Conservation (phyloP, 1,284 basidiomycete genomes). For the Vanrija sp. region DNA sequence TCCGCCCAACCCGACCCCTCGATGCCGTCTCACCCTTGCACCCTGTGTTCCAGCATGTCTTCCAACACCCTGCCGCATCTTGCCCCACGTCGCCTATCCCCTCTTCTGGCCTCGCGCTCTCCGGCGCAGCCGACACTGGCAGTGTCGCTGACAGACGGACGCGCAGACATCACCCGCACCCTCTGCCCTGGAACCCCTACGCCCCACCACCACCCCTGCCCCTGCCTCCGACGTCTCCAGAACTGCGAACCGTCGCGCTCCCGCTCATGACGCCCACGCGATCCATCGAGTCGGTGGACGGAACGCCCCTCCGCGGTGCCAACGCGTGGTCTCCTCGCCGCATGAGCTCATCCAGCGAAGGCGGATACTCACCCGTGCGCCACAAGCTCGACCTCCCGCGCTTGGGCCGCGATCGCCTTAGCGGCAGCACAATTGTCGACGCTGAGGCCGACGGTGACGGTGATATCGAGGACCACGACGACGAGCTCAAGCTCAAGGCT, state of each 20-base stretch:
- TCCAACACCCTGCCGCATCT: slow-evolving; percentile 15
- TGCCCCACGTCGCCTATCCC: slow-evolving; percentile 13
- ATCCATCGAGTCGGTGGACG: neutral
- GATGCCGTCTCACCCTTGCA: slow-evolving; percentile 2
- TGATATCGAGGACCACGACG: slow-evolving; percentile 6
- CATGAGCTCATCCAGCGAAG: neutral
- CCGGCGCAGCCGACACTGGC: neutral
- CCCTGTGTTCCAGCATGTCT: slow-evolving; percentile 5
- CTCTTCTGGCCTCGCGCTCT: neutral
- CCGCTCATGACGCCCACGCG: slow-evolving; percentile 29
- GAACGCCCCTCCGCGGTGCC: neutral
- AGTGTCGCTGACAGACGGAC: slow-evolving; percentile 8
- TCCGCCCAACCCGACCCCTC: slow-evolving; percentile 3
- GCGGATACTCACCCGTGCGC: neutral
- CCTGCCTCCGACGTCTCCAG: slow-evolving; percentile 25
- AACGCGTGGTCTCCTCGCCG: neutral
- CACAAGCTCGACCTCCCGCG: neutral
- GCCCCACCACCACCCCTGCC: slow-evolving; percentile 10
- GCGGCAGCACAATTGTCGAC: slow-evolving; percentile 8
- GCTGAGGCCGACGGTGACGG: slow-evolving; percentile 5
- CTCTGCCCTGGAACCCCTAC: slow-evolving; percentile 21
- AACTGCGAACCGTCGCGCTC: slow-evolving; percentile 31
- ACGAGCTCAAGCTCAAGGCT: neutral
- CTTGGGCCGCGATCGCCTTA: slow-evolving; percentile 6
- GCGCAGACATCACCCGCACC: neutral